These are phyloP conservation scores for Immersiporthe knoxdaviesiana DNA, from an alignment of 2,329 filamentous ascomycete genomes.

Conservation along the genomic window DNA sequence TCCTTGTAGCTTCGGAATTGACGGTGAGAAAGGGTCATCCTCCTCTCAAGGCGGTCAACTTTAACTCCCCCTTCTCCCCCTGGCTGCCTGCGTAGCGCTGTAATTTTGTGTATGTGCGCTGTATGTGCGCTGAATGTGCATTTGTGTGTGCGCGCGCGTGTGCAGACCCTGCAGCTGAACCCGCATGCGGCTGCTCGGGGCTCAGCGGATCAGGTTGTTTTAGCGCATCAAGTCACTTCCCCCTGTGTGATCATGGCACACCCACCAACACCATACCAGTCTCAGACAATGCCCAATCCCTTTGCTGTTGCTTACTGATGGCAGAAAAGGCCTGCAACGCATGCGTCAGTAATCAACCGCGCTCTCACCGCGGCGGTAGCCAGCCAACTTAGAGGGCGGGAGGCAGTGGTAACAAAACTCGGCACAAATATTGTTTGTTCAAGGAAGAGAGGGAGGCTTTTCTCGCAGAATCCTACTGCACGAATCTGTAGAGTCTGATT, in stretches of 20 bases:
- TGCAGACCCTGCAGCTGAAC: conserved; percentile 9
- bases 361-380: neutral
- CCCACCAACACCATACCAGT: neutral
- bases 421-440: neutral
- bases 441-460: too few species aligned
- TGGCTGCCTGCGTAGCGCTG: neutral
- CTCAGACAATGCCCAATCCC: neutral
- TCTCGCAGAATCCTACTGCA: too few species aligned
- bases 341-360: neutral
- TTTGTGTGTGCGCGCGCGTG: neutral
- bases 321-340: neutral
- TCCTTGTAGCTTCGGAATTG: neutral
- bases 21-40: neutral
- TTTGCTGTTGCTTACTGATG: neutral
- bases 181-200: neutral
- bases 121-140: too few species aligned
- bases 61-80: neutral
- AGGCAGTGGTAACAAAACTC: neutral
- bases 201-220: neutral
- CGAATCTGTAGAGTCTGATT: too few species aligned
- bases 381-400: neutral
- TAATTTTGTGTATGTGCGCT: neutral
- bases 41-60: conserved; percentile 1
- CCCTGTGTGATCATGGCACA: neutral
- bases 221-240: too few species aligned